A percentile compares a stretch with the other conserved stretches of the same genome.
These are phyloP conservation scores for Fusarium virguliforme DNA, from an alignment of 2,329 filamentous ascomycete species.

Conservation along the genomic window DNA sequence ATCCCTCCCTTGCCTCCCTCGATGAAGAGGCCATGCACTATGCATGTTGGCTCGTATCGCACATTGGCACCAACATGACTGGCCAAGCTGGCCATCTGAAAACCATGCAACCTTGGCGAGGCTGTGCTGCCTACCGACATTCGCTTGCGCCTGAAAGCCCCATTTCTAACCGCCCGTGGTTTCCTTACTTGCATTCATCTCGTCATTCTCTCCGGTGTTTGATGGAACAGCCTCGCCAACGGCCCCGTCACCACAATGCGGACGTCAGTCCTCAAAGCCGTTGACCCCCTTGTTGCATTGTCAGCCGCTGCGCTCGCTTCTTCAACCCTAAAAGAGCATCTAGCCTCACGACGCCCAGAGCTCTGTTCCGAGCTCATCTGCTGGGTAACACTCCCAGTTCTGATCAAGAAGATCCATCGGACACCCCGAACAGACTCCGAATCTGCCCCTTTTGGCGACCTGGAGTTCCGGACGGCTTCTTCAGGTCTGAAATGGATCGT, in stretches of 20 bases:
- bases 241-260: constrained; percentile 1
- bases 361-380: constrained; percentile 55
- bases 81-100: background rate
- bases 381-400: constrained; percentile 52
- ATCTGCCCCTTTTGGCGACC: background rate
- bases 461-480: background rate
- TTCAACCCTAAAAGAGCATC: constrained; percentile 41
- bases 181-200: background rate
- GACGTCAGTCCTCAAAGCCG: background rate
- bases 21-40: background rate
- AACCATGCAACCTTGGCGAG: background rate
- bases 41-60: background rate
- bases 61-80: background rate
- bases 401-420: constrained; percentile 34
- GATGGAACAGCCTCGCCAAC: background rate
- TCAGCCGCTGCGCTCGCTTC: constrained; percentile 48
- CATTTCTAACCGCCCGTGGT: background rate
- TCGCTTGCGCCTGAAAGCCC: background rate
- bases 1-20: background rate
- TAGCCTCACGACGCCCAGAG: constrained; percentile 46
- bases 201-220: background rate
- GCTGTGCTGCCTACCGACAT: background rate
- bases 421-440: background rate
- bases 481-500: constrained; percentile 30
- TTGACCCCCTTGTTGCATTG: constrained; percentile 19